Conservation (phyloP, 345 rosid genomes). For the Linum tenue region DNA sequence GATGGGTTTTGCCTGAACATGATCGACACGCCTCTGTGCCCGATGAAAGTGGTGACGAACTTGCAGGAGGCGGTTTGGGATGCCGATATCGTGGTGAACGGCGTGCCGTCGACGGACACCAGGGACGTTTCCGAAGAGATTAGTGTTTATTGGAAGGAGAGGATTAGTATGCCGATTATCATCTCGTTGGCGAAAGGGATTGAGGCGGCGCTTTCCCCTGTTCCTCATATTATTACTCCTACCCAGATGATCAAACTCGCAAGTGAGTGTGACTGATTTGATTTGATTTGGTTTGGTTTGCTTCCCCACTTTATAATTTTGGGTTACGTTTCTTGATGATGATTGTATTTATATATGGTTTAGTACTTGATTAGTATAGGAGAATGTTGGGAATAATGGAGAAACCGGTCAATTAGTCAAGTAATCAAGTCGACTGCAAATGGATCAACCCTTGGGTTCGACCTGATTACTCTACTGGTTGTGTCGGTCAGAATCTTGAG, state of each 20-base stretch:
- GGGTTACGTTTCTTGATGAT: not conserved
- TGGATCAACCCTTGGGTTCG: too few relatives aligned
- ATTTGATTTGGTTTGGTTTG: not conserved
- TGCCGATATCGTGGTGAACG: constrained; percentile 91
- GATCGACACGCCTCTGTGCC: constrained; percentile 90
- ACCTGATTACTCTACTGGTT: too few relatives aligned
- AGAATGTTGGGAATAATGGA: too few relatives aligned
- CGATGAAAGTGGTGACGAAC: constrained; percentile 87
- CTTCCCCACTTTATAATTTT: too few relatives aligned
- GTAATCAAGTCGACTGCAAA: too few relatives aligned
- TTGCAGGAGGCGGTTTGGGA: constrained; percentile 99
- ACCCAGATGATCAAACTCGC: constrained; percentile 88
- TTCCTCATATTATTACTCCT: constrained; percentile 82
- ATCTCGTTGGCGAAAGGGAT: constrained; percentile 87
- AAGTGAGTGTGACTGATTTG: constrained; percentile 18
- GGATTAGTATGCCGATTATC: constrained; percentile 60
- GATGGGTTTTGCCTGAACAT: constrained; percentile 96
- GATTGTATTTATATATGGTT: too few relatives aligned
- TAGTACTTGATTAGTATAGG: too few relatives aligned
- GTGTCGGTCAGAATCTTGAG: too few relatives aligned
- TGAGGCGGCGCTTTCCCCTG: constrained; percentile 74
- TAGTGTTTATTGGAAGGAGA: constrained; percentile 80
- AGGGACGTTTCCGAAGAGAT: constrained; percentile 77
- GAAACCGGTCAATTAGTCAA: too few relatives aligned
- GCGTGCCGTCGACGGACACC: constrained; percentile 91